These are phyloP conservation scores for Parastagonospora avenae DNA, from an alignment of 2,329 filamentous ascomycete genomes.

Conservation along the genomic window DNA sequence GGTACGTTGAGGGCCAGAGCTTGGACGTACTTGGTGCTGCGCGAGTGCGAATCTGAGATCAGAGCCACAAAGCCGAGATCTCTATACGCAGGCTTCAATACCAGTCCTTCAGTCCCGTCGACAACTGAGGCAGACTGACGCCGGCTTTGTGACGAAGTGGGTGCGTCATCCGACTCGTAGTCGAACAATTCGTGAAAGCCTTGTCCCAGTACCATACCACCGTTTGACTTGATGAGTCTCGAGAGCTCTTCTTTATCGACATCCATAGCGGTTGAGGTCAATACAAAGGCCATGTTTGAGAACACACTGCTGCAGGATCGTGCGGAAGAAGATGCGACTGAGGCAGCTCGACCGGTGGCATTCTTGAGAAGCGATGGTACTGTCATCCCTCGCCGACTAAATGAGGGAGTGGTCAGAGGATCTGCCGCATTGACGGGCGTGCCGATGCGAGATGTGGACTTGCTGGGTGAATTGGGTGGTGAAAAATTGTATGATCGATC, in stretches of 20 bases:
- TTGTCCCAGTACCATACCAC: slow-evolving; percentile 71
- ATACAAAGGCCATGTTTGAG: slow-evolving; percentile 81
- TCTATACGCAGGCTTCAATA: slow-evolving; percentile 59
- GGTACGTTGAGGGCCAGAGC: slow-evolving; percentile 88
- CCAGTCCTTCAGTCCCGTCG: slow-evolving; percentile 48
- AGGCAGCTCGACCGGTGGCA: slow-evolving; percentile 30
- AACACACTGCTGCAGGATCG: slow-evolving; percentile 62
- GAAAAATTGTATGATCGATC: slow-evolving; percentile 44
- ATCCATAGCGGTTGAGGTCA: slow-evolving; percentile 68
- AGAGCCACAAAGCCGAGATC: slow-evolving; percentile 79
- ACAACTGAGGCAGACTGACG: slow-evolving; percentile 14
- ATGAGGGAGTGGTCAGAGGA: slow-evolving; percentile 55
- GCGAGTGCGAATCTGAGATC: slow-evolving; percentile 83
- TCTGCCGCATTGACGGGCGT: slow-evolving; percentile 35
- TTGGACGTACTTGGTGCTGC: slow-evolving; percentile 92
- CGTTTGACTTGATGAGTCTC: slow-evolving; percentile 69
- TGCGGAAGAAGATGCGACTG: slow-evolving; percentile 33
- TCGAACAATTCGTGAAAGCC: slow-evolving; percentile 86
- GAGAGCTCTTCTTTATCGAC: slow-evolving; percentile 63
- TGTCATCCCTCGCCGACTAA: slow-evolving; percentile 50
- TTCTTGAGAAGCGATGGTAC: slow-evolving; percentile 34
- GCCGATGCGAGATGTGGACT: slow-evolving; percentile 23
- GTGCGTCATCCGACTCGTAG: slow-evolving; percentile 33
- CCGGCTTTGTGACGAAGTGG: slow-evolving; percentile 19
- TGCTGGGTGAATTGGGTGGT: slow-evolving; percentile 19